Conservation (phyloP, 2,329 filamentous ascomycete genomes). For the Colletotrichum orbiculare region DNA sequence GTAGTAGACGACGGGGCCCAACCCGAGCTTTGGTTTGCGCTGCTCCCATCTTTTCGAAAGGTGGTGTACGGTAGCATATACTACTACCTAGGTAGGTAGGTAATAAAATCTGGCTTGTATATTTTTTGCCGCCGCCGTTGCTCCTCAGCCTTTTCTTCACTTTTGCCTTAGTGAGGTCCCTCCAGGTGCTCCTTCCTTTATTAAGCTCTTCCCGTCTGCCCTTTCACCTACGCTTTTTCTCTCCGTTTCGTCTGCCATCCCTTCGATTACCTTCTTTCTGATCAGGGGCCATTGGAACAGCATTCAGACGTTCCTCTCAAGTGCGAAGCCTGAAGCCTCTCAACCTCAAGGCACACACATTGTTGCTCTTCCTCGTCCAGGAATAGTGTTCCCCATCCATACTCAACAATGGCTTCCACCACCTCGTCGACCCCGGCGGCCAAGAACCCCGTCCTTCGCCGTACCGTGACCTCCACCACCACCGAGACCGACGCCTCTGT, state of each 20-base stretch:
- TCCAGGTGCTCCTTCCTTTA: constrained; percentile 29
- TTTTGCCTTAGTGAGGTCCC: background rate
- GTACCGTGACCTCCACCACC: constrained; percentile 56
- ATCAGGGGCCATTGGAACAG: constrained; percentile 33
- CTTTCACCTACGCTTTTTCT: background rate
- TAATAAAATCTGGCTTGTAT: constrained; percentile 7
- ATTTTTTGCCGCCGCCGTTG: constrained; percentile 31
- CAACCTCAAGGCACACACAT: constrained; percentile 12
- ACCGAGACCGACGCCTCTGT: constrained; percentile 57
- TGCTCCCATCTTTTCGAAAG: too few relatives aligned
- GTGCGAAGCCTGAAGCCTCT: constrained; percentile 19
- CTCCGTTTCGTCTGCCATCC: constrained; percentile 20
- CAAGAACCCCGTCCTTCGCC: constrained; percentile 58
- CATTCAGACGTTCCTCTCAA: constrained; percentile 23
- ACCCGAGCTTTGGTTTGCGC: constrained; percentile 21
- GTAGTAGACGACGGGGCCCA: constrained; percentile 32
- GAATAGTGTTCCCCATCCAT: constrained; percentile 2
- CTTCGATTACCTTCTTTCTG: background rate
- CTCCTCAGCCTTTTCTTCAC: constrained; percentile 12
- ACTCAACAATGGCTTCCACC: constrained; percentile 57
- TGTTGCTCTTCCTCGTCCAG: constrained; percentile 4
- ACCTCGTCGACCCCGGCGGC: constrained; percentile 55
- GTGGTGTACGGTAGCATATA: too few relatives aligned
- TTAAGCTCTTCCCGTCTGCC: constrained; percentile 24
- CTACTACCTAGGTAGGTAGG: too few relatives aligned